Percentiles rank a stretch among this genome's conserved stretches.
Conservation (phyloP, 2,329 filamentous ascomycete species). For the Huntiella moniliformis region DNA sequence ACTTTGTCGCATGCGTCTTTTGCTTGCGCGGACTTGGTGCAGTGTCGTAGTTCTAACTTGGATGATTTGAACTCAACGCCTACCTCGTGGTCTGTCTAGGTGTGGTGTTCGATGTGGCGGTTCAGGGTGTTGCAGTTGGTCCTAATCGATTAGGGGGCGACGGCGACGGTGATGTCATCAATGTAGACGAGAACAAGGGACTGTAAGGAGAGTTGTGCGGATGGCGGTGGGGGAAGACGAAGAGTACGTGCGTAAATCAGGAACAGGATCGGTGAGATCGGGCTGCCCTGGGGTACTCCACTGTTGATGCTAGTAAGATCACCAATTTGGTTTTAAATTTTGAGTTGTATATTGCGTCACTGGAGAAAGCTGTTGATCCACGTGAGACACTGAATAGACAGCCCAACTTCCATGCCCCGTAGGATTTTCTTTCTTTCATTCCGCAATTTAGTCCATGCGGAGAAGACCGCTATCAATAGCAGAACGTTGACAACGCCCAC, state of each 20-base stretch:
- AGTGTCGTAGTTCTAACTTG: background rate
- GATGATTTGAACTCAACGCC: background rate
- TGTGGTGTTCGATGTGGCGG: background rate
- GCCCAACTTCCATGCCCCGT: background rate
- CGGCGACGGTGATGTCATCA: background rate
- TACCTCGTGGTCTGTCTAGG: background rate
- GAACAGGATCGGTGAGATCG: background rate
- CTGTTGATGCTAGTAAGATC: background rate
- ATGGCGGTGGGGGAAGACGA: background rate
- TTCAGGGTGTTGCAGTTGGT: background rate
- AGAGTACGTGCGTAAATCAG: background rate
- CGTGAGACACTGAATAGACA: background rate
- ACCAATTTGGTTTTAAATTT: background rate
- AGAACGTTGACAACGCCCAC: background rate
- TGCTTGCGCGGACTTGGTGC: background rate
- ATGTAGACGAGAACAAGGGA: background rate
- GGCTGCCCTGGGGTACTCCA: background rate
- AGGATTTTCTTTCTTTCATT: background rate
- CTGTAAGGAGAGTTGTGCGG: background rate
- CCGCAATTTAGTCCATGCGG: background rate
- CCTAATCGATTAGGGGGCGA: background rate
- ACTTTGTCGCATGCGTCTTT: background rate
- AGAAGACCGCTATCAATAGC: background rate
- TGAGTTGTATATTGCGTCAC: background rate
- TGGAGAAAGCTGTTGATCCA: background rate